phyloP scores from a whole-genome alignment of 1,284 basidiomycete species.

The Ganoderma lingzhi region DNA sequence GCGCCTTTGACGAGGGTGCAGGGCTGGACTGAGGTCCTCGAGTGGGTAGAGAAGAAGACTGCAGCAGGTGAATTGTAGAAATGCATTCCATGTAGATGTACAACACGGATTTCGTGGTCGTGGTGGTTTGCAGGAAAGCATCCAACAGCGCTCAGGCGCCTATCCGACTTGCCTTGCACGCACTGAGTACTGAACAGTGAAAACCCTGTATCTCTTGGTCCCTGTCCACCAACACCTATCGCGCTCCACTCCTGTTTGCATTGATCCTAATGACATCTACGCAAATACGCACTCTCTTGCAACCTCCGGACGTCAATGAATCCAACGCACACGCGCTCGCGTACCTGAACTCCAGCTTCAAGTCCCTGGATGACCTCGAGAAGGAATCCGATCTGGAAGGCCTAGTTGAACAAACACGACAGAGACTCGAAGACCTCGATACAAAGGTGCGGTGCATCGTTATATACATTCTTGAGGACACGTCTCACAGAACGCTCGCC shows the following conservation, averaged over 20 bases:
- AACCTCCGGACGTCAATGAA: constrained; percentile 51
- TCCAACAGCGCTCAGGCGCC: not conserved
- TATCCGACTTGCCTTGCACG: too few relatives aligned
- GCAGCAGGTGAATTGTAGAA: constrained; percentile 36
- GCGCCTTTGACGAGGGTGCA: constrained; percentile 57
- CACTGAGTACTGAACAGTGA: not conserved
- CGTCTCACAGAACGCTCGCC: constrained; percentile 33
- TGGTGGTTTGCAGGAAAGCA: not conserved
- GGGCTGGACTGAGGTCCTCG: constrained; percentile 64
- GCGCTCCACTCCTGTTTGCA: not conserved
- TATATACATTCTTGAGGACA: not conserved
- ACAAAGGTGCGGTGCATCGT: constrained; percentile 37
- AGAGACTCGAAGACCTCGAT: constrained; percentile 36
- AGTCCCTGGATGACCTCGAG: constrained; percentile 51
- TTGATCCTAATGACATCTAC: constrained; percentile 54
- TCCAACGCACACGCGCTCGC: constrained; percentile 53
- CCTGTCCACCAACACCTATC: not conserved
- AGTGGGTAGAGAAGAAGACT: constrained; percentile 51
- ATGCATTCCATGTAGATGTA: not conserved
- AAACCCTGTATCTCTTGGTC: not conserved
- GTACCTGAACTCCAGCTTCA: constrained; percentile 55
- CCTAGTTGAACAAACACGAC: constrained; percentile 44
- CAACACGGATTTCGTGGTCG: not conserved
- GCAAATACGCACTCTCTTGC: constrained; percentile 57
- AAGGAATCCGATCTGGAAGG: constrained; percentile 45